These are phyloP conservation scores for Ascochyta lentis DNA, from an alignment of 2,329 filamentous ascomycete species.

Conservation along the genomic window DNA sequence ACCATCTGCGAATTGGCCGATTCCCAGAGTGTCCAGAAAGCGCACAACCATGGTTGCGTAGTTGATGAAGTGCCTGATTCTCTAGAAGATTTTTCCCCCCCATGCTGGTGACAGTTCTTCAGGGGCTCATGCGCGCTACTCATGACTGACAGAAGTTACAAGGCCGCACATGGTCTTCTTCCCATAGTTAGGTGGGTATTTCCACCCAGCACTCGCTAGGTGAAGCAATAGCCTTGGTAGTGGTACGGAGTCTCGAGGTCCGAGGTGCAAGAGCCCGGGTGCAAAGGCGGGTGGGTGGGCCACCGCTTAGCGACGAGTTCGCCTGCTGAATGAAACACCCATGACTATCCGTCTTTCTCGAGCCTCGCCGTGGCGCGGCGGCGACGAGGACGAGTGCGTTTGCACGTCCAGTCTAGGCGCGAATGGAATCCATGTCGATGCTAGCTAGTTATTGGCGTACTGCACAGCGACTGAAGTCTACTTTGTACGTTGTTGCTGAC, in stretches of 20 bases:
- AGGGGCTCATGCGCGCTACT: background rate
- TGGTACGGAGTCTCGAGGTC: background rate
- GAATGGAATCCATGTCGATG: no score
- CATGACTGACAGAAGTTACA: constrained; percentile 5
- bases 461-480: no score
- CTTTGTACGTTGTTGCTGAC: no score
- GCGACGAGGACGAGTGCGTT: background rate
- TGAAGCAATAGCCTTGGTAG: constrained; percentile 15
- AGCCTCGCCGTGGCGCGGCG: background rate
- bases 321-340: constrained; percentile 8
- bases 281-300: background rate
- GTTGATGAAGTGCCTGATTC: background rate
- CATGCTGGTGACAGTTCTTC: background rate
- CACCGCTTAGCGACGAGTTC: background rate
- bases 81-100: background rate
- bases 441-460: no score
- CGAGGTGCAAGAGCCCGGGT: no score
- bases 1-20: background rate
- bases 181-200: constrained; percentile 2
- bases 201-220: constrained; percentile 2
- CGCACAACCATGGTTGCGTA: background rate
- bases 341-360: background rate
- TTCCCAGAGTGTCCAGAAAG: background rate
- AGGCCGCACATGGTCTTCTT: background rate
- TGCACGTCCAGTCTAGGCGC: no score